Percentiles rank a stretch among this genome's conserved stretches.
Conservation (phyloP, 1,139 yeast genomes). For the Arxiozyma slooffiae region DNA sequence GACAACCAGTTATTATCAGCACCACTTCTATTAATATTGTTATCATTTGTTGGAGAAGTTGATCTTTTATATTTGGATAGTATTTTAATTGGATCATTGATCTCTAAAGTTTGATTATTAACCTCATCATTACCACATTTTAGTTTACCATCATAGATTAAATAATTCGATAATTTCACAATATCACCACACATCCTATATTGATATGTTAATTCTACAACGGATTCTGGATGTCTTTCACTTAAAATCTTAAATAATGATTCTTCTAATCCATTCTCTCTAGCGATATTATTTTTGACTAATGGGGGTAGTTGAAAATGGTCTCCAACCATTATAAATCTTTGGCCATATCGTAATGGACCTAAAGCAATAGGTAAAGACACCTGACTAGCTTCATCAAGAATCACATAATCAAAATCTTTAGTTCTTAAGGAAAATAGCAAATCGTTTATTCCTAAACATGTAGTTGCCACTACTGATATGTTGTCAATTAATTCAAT, state of each 20-base stretch:
- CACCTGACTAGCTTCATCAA: conserved; percentile 95
- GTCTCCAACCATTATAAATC: conserved; percentile 86
- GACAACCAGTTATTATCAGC: conserved; percentile 35
- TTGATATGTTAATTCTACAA: conserved; percentile 68
- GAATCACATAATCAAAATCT: conserved; percentile 80
- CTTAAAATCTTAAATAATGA: conserved; percentile 70
- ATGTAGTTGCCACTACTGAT: conserved; percentile 79
- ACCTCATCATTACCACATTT: conserved; percentile 64
- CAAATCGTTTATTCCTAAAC: conserved; percentile 66
- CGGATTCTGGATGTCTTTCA: conserved; percentile 60
- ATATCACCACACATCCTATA: conserved; percentile 90
- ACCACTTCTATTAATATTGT: conserved; percentile 10
- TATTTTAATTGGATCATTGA: conserved; percentile 26
- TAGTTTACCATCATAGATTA: conserved; percentile 66
- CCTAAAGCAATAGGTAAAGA: conserved; percentile 87
- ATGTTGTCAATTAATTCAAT: conserved; percentile 42
- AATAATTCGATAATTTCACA: conserved; percentile 68
- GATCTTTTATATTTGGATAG: conserved; percentile 11
- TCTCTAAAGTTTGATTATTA: conserved; percentile 43
- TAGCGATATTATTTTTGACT: conserved; percentile 52
- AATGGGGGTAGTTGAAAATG: conserved; percentile 87
- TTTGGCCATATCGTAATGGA: conserved; percentile 67
- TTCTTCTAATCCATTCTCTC: conserved; percentile 54
- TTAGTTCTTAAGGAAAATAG: conserved; percentile 38
- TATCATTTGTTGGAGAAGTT: conserved; percentile 3